A percentile compares a stretch with the other conserved stretches of the same genome.
phyloP scores from a whole-genome alignment of 192 early-diverging fungal genomes.

The Paraglomus brasilianum region DNA sequence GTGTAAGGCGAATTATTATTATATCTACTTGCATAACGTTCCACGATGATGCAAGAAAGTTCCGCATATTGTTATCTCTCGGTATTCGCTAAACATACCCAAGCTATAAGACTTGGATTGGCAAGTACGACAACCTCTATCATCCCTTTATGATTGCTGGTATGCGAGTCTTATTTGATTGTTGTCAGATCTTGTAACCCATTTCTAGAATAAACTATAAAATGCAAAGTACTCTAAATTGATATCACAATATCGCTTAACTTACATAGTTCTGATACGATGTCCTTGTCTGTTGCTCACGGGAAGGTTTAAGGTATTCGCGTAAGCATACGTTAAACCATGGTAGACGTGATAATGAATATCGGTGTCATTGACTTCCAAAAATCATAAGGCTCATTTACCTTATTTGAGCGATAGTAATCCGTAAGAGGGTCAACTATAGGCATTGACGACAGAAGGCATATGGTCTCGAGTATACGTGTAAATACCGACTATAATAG shows the following conservation, averaged over 20 bases:
- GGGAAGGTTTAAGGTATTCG: slow-evolving; percentile 85
- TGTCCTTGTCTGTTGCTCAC: slow-evolving; percentile 74
- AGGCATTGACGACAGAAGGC: slow-evolving; percentile 84
- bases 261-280: slow-evolving; percentile 77
- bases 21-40: slow-evolving; percentile 48
- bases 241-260: slow-evolving; percentile 32
- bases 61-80: slow-evolving; percentile 51
- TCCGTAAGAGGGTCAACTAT: slow-evolving; percentile 95
- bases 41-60: slow-evolving; percentile 67
- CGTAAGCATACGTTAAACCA: slow-evolving; percentile 94
- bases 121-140: slow-evolving; percentile 41
- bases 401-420: slow-evolving; percentile 83
- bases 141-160: slow-evolving; percentile 81
- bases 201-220: slow-evolving; percentile 5
- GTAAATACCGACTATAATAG: slow-evolving; percentile 79
- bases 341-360: slow-evolving; percentile 35
- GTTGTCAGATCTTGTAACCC: slow-evolving; percentile 79
- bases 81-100: slow-evolving; percentile 1
- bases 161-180: slow-evolving; percentile 97
- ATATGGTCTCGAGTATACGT: slow-evolving; percentile 83
- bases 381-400: slow-evolving; percentile 28
- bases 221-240: neutral
- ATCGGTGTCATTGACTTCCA: neutral
- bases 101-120: neutral
- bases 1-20: too few species aligned